Conservation (phyloP, 805 yeast genomes). For the Metschnikowia anglica region DNA sequence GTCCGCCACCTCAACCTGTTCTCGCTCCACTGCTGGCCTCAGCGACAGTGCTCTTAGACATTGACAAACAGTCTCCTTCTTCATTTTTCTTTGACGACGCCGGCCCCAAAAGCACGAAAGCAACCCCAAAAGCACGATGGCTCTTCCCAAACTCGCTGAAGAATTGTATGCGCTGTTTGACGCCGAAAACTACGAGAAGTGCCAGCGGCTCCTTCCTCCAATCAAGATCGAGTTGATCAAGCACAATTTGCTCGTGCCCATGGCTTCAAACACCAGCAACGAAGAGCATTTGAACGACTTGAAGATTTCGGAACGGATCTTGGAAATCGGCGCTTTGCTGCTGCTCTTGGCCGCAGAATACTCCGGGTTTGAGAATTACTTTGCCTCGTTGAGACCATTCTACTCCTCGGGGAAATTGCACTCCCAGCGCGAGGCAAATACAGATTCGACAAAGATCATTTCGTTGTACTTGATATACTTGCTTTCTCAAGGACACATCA, state of each 20-base stretch:
- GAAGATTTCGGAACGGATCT: slow-evolving; percentile 71
- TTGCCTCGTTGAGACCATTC: slow-evolving; percentile 75
- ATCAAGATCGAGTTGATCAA: slow-evolving; percentile 79
- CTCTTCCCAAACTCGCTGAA: slow-evolving; percentile 67
- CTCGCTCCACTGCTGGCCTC: too few species aligned
- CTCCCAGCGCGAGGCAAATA: slow-evolving; percentile 28
- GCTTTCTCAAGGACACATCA: slow-evolving; percentile 79
- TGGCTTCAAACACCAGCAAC: slow-evolving; percentile 32
- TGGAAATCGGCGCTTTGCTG: slow-evolving; percentile 86
- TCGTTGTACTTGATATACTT: slow-evolving; percentile 75
- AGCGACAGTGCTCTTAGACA: too few species aligned
- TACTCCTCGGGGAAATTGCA: slow-evolving; percentile 54
- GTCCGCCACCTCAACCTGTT: too few species aligned
- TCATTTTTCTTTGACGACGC: background rate
- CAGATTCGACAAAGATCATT: slow-evolving; percentile 57
- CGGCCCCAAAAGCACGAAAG: background rate
- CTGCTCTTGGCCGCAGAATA: slow-evolving; percentile 65
- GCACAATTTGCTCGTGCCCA: slow-evolving; percentile 73
- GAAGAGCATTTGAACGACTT: slow-evolving; percentile 59
- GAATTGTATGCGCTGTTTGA: slow-evolving; percentile 67
- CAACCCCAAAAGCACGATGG: slow-evolving; percentile 33
- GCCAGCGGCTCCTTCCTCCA: slow-evolving; percentile 62
- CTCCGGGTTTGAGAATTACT: slow-evolving; percentile 65
- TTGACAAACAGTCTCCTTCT: background rate
- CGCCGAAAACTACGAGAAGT: slow-evolving; percentile 56